Evolutionary conservation across 352 stramenopile genomes (phyloP).

Genomic region (Plasmopara halstedii): DNA sequence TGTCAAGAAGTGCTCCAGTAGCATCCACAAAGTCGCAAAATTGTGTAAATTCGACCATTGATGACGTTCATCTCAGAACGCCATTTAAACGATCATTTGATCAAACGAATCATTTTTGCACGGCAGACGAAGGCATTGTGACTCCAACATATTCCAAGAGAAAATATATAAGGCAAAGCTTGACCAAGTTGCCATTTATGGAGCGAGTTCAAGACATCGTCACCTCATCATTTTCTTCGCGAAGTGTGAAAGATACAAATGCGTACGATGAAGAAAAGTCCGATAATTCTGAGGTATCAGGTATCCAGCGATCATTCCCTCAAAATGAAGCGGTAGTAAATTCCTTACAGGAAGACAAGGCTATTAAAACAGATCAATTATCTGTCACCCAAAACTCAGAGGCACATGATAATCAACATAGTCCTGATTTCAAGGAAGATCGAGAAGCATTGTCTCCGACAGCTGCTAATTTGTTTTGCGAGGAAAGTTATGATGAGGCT

Average conservation of each 20-base stretch:
- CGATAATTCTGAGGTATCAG: slow-evolving; percentile 26
- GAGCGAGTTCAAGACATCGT: slow-evolving; percentile 29
- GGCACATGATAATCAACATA: neutral
- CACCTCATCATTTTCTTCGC: slow-evolving; percentile 8
- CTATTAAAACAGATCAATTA: neutral
- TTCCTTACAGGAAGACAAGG: slow-evolving; percentile 15
- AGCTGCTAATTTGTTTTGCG: slow-evolving; percentile 48
- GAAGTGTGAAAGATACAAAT: slow-evolving; percentile 29
- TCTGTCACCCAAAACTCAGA: slow-evolving; percentile 2
- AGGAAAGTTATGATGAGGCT: slow-evolving; percentile 54
- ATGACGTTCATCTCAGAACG: slow-evolving; percentile 9
- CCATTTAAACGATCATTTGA: slow-evolving; percentile 23
- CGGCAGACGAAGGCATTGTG: slow-evolving; percentile 7
- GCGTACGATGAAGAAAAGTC: slow-evolving; percentile 26
- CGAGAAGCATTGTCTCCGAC: slow-evolving; percentile 30
- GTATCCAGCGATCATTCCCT: slow-evolving; percentile 50
- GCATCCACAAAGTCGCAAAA: slow-evolving; percentile 10
- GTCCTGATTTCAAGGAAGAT: slow-evolving; percentile 5
- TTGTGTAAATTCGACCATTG: slow-evolving; percentile 2
- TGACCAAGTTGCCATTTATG: slow-evolving; percentile 26
- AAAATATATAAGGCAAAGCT: slow-evolving; percentile 30
- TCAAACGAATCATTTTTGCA: slow-evolving; percentile 16
- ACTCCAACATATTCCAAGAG: slow-evolving; percentile 29
- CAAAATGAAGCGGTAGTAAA: slow-evolving; percentile 39
- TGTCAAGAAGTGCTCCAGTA: slow-evolving; percentile 49